These are phyloP conservation scores for Scheffersomyces lignicola DNA, from an alignment of 1,139 yeast genomes.

Conservation along the genomic window DNA sequence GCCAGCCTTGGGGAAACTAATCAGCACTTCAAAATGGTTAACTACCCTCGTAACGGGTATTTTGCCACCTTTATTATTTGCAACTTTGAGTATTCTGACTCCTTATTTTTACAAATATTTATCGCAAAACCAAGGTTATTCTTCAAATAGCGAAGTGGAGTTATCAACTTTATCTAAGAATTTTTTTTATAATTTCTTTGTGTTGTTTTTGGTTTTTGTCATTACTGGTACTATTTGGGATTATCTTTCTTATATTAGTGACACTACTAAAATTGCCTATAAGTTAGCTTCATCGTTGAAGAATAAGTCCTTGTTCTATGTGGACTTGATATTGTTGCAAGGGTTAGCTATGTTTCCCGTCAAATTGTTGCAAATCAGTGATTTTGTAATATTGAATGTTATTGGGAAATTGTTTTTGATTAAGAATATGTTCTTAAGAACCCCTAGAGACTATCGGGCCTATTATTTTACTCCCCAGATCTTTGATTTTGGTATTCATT, in stretches of 20 bases:
- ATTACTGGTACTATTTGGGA: constrained; percentile 79
- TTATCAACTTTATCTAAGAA: constrained; percentile 72
- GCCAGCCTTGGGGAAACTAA: constrained; percentile 66
- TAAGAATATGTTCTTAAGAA: constrained; percentile 45
- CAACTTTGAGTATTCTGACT: constrained; percentile 62
- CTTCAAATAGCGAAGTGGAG: constrained; percentile 76
- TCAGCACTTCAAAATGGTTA: constrained; percentile 64
- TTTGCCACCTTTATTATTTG: constrained; percentile 73
- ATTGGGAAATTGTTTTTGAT: constrained; percentile 61
- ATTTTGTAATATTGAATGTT: constrained; percentile 44
- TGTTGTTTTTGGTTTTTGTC: constrained; percentile 74
- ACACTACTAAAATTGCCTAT: constrained; percentile 71
- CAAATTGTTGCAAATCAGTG: constrained; percentile 58
- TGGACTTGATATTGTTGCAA: constrained; percentile 70
- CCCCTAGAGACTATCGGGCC: constrained; percentile 61
- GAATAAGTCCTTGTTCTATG: constrained; percentile 69
- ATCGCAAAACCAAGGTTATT: constrained; percentile 67
- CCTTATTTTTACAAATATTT: constrained; percentile 71
- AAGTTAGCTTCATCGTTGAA: constrained; percentile 71
- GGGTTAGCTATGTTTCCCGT: constrained; percentile 81
- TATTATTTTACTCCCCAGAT: constrained; percentile 67
- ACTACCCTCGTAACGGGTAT: constrained; percentile 72
- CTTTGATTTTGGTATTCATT: constrained; percentile 63
- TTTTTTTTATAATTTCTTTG: constrained; percentile 76
- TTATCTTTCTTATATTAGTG: constrained; percentile 74